phyloP scores from a whole-genome alignment of 495 filamentous ascomycete genomes.

The Hypoxylon fuscum region DNA sequence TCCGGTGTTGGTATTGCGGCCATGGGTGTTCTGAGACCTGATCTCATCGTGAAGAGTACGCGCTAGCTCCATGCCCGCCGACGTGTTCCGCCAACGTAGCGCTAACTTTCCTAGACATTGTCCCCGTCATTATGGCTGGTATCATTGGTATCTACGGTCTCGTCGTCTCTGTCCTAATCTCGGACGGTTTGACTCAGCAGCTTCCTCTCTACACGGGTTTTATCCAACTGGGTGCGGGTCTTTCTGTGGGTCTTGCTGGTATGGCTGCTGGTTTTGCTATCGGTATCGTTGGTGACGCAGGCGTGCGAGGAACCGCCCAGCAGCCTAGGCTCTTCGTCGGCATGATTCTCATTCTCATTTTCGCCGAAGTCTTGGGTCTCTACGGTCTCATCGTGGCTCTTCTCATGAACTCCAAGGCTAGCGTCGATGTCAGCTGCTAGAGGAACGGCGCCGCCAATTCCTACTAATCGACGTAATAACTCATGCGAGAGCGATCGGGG shows the following conservation, averaged over 20 bases:
- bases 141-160: slow-evolving; percentile 99
- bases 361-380: slow-evolving; percentile 99
- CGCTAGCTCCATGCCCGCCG: slow-evolving; percentile 31
- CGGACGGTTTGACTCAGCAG: slow-evolving; percentile 84
- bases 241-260: slow-evolving; percentile 95
- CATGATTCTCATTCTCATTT: slow-evolving; percentile 99
- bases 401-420: slow-evolving; percentile 94
- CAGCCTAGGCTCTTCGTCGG: slow-evolving; percentile 98
- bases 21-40: slow-evolving; percentile 97
- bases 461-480: slow-evolving; percentile 20
- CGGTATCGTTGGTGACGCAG: slow-evolving; percentile 98
- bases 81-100: slow-evolving; percentile 1
- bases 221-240: slow-evolving; percentile 96
- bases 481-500: slow-evolving; percentile 20
- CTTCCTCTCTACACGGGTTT: slow-evolving; percentile 91
- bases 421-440: slow-evolving; percentile 59
- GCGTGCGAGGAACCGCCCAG: slow-evolving; percentile 97
- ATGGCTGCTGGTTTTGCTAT: slow-evolving; percentile 98
- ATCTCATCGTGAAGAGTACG: slow-evolving; percentile 99
- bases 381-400: slow-evolving; percentile 98
- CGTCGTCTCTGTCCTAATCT: slow-evolving; percentile 97
- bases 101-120: slow-evolving; percentile 76
- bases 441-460: neutral
- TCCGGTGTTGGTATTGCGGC: slow-evolving; percentile 97
- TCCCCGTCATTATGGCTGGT: slow-evolving; percentile 99